Conservation (phyloP, 208 protist species). For the Kentomonas sorsogonicus region DNA sequence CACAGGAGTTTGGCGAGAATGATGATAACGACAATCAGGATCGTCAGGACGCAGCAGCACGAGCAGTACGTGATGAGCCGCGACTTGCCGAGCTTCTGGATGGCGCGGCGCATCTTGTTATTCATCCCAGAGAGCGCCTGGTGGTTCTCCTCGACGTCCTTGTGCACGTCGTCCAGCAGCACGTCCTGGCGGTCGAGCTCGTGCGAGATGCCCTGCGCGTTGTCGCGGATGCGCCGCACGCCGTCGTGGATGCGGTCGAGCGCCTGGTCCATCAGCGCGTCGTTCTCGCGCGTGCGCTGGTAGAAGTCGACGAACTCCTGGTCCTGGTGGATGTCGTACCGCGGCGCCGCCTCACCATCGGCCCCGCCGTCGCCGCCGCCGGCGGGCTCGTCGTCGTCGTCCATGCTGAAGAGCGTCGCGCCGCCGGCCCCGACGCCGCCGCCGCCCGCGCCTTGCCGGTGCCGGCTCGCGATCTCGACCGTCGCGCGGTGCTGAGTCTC, state of each 20-base stretch:
- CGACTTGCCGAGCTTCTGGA: conserved; percentile 47
- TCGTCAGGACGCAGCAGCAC: conserved; percentile 39
- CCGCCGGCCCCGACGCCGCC: conserved; percentile 1
- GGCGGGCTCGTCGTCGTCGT: conserved; percentile 19
- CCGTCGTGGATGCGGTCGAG: conserved; percentile 54
- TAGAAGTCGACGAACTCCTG: conserved; percentile 51
- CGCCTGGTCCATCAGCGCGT: conserved; percentile 39
- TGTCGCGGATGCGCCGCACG: conserved; percentile 39
- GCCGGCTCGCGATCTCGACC: conserved; percentile 30
- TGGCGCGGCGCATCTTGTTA: conserved; percentile 26
- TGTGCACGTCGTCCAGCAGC: conserved; percentile 27
- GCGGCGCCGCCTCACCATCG: background rate
- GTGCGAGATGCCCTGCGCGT: conserved; percentile 41
- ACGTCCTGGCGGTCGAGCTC: conserved; percentile 40
- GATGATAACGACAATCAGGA: conserved; percentile 47
- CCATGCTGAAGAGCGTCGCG: conserved; percentile 12
- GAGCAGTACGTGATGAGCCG: conserved; percentile 39
- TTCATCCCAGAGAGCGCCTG: conserved; percentile 34
- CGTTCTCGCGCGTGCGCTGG: conserved; percentile 31
- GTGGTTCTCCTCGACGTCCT: conserved; percentile 37
- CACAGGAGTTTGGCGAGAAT: conserved; percentile 35
- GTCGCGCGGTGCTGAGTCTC: conserved; percentile 26
- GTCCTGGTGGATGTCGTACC: conserved; percentile 41
- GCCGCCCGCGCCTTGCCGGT: conserved; percentile 20
- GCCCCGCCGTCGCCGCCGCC: background rate